Evolutionary conservation across 106 monocot species (phyloP).

Genomic region (Chionographis japonica): DNA sequence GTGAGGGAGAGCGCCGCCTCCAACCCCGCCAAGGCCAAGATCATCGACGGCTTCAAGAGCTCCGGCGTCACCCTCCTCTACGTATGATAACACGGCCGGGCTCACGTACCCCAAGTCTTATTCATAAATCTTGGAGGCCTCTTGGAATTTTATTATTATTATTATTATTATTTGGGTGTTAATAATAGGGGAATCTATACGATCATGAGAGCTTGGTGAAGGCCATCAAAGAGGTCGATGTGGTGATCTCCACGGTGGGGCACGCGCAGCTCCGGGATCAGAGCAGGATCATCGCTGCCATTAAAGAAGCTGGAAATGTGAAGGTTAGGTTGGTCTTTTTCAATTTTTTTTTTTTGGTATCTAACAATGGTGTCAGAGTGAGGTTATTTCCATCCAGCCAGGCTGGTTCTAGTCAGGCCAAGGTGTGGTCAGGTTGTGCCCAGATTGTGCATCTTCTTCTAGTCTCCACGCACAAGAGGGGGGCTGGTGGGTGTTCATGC

Average conservation of each 20-base stretch:
- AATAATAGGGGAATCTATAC: slow-evolving; percentile 31
- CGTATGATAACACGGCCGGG: background rate
- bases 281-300: slow-evolving; percentile 35
- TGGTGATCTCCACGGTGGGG: slow-evolving; percentile 50
- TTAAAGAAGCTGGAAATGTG: slow-evolving; percentile 45
- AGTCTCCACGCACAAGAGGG: too few species aligned
- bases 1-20: slow-evolving; percentile 34
- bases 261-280: slow-evolving; percentile 19
- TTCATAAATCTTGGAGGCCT: background rate
- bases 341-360: background rate
- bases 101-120: background rate
- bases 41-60: slow-evolving; percentile 29
- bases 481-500: too few species aligned
- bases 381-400: too few species aligned
- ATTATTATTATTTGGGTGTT: background rate
- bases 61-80: slow-evolving; percentile 42
- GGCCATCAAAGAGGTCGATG: slow-evolving; percentile 44
- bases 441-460: too few species aligned
- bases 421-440: too few species aligned
- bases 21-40: slow-evolving; percentile 43
- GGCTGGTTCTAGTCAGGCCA: too few species aligned
- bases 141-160: background rate
- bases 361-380: too few species aligned
- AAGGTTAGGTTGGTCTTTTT: slow-evolving; percentile 20
- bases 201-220: slow-evolving; percentile 49